Conservation (phyloP, 768 basidiomycete genomes). For the Saitozyma sp. region DNA sequence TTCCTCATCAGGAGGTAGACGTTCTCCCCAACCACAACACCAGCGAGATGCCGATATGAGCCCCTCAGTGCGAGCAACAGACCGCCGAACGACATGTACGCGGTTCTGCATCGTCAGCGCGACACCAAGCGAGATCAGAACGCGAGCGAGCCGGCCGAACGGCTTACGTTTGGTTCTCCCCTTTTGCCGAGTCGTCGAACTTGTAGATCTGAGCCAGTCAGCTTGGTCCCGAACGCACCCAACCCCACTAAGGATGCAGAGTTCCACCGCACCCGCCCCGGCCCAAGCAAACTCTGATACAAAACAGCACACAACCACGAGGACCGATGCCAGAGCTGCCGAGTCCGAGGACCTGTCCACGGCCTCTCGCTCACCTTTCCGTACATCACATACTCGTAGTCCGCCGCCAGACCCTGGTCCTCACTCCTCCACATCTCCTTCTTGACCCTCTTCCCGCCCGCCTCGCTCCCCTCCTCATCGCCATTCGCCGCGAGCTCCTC, state of each 20-base stretch:
- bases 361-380: slow-evolving; percentile 69
- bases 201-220: slow-evolving; percentile 76
- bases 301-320: no score
- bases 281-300: no score
- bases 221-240: background rate
- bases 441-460: slow-evolving; percentile 38
- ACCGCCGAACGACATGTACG: slow-evolving; percentile 94
- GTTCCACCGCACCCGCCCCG: background rate
- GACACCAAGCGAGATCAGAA: background rate
- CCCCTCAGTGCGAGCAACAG: slow-evolving; percentile 91
- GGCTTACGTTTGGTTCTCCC: slow-evolving; percentile 75
- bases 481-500: slow-evolving; percentile 35
- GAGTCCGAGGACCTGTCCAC: background rate
- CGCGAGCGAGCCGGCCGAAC: background rate
- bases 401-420: slow-evolving; percentile 79
- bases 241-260: background rate
- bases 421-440: slow-evolving; percentile 65
- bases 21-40: slow-evolving; percentile 88
- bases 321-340: background rate
- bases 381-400: slow-evolving; percentile 99
- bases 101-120: slow-evolving; percentile 63
- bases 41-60: slow-evolving; percentile 85
- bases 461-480: slow-evolving; percentile 22
- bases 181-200: slow-evolving; percentile 76
- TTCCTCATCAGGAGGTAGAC: slow-evolving; percentile 80